These are phyloP conservation scores for Berkeleyomyces rouxiae DNA, from an alignment of 2,329 filamentous ascomycete species.

Conservation along the genomic window DNA sequence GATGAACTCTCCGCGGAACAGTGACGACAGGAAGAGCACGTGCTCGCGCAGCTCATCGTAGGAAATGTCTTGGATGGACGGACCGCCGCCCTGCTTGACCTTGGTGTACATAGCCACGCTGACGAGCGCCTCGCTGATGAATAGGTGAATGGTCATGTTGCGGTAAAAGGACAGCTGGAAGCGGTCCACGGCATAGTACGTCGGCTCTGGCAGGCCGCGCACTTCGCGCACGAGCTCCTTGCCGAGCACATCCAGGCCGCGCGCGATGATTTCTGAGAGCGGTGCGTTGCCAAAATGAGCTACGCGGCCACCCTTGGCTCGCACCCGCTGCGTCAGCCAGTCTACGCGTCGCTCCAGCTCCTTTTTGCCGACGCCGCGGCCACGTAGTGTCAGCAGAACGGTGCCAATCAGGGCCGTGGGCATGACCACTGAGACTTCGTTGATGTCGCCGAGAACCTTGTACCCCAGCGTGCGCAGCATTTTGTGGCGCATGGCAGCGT, in stretches of 20 bases:
- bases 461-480: constrained; percentile 79
- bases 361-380: constrained; percentile 73
- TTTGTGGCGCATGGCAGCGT: constrained; percentile 44
- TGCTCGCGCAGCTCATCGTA: constrained; percentile 60
- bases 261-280: constrained; percentile 67
- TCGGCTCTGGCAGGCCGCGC: constrained; percentile 68
- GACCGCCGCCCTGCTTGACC: constrained; percentile 81
- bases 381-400: constrained; percentile 75
- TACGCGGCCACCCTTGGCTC: constrained; percentile 75
- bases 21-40: constrained; percentile 75
- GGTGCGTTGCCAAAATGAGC: constrained; percentile 78
- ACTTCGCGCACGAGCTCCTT: constrained; percentile 73
- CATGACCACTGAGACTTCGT: constrained; percentile 93
- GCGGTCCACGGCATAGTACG: constrained; percentile 84
- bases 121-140: constrained; percentile 83
- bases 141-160: constrained; percentile 98
- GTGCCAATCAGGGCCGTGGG: constrained; percentile 92
- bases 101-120: constrained; percentile 79
- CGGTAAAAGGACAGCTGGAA: constrained; percentile 97
- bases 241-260: constrained; percentile 80
- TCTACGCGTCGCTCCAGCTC: constrained; percentile 77
- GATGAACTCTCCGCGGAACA: constrained; percentile 95
- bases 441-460: constrained; percentile 84
- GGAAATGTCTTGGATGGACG: constrained; percentile 59
- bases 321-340: constrained; percentile 71